Evolutionary conservation across 768 basidiomycete genomes (phyloP), one percentile per base, ranked within the genome.

Genomic region (Goffeauzyma gilvescens): DNA sequence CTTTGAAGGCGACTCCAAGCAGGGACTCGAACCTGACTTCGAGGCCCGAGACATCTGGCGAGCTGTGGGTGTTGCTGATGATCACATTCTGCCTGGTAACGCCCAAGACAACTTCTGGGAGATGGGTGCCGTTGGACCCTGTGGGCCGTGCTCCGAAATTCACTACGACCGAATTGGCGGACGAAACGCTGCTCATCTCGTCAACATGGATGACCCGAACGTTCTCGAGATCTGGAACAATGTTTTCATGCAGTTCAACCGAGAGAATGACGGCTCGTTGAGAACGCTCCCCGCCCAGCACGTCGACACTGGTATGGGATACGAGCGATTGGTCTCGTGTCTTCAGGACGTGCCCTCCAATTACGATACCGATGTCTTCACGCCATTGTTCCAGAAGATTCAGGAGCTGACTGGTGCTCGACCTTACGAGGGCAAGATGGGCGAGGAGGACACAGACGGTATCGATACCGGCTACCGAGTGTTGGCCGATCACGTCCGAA

Each of bases 31-130:
- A 48, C 75, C 90, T 3, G 93, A 98, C 64, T 64, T 75, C 27
- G 89, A 96, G 62, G 84, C 86, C 18, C 79, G 60, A 26, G 70
- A 85, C 51, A 73, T 72, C 35, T 96, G 93, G 93, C 64, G 82
- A 6, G 73, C 76, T n/a, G 75, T 81, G 46, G 93, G 93, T 31
- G 78, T 96, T 18, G 58, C 76, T 0, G 86, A 89, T 50, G 78
- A 80, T 49, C 87, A 89, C 54, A 80, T 98, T 49, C 67, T 98
- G 38, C 81, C 93, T 6, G 87, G 87, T 43, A 84, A 81, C 57
- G 81, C 85, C 4, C 93, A 93, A 62, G 89, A 95, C 63, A 98
- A 98, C 66, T 96, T 98, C 62, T 98, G 93, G 93, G 90, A 98
- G 63, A 98, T 98, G 93, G 93, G 93, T 42, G 76, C 86, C 3